Conservation (phyloP, 331 rosid genomes). For the Quercus phellos region DNA sequence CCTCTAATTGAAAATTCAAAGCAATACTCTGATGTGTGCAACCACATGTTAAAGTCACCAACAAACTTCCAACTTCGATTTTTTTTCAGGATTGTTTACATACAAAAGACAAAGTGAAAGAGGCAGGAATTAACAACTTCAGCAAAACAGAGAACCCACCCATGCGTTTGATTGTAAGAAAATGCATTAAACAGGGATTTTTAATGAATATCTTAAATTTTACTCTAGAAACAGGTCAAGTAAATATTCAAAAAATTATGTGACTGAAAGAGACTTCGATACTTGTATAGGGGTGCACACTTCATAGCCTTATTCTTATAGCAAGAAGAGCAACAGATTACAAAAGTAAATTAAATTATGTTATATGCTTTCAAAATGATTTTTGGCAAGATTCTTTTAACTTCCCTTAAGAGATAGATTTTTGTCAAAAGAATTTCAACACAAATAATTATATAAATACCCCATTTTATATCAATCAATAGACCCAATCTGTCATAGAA, state of each 20-base stretch:
- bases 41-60: not conserved
- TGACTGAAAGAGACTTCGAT: not conserved
- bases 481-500: not conserved
- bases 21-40: not conserved
- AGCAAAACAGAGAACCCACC: not conserved
- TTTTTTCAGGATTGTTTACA: not conserved
- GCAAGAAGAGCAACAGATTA: not conserved
- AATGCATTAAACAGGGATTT: not conserved
- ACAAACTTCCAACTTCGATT: not conserved
- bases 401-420: not conserved
- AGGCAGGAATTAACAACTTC: not conserved
- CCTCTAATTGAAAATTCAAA: not conserved
- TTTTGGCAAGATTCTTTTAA: not conserved
- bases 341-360: not conserved
- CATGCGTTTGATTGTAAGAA: not conserved
- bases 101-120: not conserved
- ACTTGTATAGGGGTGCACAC: not conserved
- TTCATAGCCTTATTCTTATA: not conserved
- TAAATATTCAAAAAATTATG: not conserved
- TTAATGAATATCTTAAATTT: not conserved
- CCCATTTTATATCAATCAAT: not conserved
- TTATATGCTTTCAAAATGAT: not conserved
- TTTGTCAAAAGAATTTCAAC: not conserved
- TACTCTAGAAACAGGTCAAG: not conserved
- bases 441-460: not conserved